These are phyloP conservation scores for Colletotrichum eremochloae DNA, from an alignment of 2,329 filamentous ascomycete species.

Conservation along the genomic window DNA sequence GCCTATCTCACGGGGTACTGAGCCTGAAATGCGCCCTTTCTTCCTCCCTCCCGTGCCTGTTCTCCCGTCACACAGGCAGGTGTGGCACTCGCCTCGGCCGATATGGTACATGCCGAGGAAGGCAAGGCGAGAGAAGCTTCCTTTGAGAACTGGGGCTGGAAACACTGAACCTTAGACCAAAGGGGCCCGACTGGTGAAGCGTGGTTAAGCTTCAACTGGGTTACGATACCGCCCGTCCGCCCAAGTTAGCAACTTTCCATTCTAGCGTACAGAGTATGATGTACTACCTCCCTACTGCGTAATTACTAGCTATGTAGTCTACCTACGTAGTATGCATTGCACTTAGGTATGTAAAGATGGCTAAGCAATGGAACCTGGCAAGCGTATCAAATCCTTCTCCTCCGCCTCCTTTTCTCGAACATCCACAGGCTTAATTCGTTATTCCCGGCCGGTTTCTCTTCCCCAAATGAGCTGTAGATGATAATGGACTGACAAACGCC, in stretches of 20 bases:
- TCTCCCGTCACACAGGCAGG: neutral
- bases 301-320: no score
- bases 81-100: neutral
- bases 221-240: conserved; percentile 13
- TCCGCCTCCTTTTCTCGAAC: neutral
- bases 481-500: conserved; percentile 12
- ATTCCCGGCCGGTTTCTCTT: conserved; percentile 25
- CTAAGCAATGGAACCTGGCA: conserved; percentile 15
- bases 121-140: conserved; percentile 8
- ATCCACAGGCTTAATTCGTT: conserved; percentile 9
- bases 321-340: no score
- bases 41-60: neutral
- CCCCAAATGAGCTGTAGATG: neutral
- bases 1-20: neutral
- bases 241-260: neutral
- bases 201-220: conserved; percentile 20
- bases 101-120: neutral
- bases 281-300: no score
- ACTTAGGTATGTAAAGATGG: neutral
- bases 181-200: conserved; percentile 20
- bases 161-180: conserved; percentile 2
- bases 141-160: neutral
- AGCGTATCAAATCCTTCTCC: conserved; percentile 1
- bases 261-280: neutral
- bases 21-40: neutral